Evolutionary conservation across 2,329 filamentous ascomycete genomes (phyloP).

Genomic region (Thyridium curvatum): DNA sequence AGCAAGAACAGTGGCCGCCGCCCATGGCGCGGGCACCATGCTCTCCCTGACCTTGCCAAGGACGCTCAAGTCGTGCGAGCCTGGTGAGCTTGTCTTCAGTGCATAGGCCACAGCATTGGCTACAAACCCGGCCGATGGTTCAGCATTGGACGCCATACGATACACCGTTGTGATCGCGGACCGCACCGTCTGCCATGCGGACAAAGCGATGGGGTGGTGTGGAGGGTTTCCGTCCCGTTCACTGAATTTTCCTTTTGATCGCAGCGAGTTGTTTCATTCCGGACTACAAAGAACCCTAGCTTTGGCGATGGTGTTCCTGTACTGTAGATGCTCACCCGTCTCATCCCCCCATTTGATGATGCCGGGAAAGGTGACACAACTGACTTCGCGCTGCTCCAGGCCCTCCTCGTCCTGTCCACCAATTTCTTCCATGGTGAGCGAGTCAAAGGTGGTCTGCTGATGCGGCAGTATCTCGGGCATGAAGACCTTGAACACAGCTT

Average conservation of each 20-base stretch:
- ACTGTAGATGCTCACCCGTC: conserved; percentile 53
- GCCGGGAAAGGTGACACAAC: conserved; percentile 58
- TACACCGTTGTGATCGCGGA: no score
- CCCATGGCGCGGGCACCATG: no score
- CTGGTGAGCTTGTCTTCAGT: no score
- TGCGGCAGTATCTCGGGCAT: conserved; percentile 50
- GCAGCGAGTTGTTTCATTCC: conserved; percentile 23
- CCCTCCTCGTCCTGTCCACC: conserved; percentile 55
- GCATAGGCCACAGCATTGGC: no score
- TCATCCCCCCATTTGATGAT: conserved; percentile 61
- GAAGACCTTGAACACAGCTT: conserved; percentile 47
- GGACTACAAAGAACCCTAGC: conserved; percentile 56
- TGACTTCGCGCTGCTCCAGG: conserved; percentile 45
- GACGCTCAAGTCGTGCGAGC: no score
- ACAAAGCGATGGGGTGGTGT: no score
- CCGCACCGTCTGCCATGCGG: no score
- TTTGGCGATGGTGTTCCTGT: conserved; percentile 58
- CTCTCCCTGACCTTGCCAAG: no score
- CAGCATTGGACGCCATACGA: no score
- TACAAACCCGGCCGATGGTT: no score
- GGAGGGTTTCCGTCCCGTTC: not conserved
- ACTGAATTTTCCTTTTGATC: conserved; percentile 2
- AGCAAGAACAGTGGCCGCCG: no score
- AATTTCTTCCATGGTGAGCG: conserved; percentile 58
- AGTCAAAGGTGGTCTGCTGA: conserved; percentile 50